Percentiles rank a stretch among this genome's conserved stretches.
phyloP scores from a whole-genome alignment of 805 yeast species.

The Kazachstania africana region DNA sequence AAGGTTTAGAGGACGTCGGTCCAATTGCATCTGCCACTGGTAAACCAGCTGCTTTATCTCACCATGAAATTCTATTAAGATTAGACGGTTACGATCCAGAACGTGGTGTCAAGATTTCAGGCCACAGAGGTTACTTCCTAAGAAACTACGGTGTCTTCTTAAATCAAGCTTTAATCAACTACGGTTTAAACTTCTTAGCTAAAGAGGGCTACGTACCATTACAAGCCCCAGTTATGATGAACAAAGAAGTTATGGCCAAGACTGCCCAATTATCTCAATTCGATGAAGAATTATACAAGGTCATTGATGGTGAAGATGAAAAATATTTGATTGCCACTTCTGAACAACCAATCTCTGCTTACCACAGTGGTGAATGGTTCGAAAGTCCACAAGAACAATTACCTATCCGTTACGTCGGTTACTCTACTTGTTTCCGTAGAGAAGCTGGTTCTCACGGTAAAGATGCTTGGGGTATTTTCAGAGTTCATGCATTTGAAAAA shows the following conservation, averaged over 20 bases:
- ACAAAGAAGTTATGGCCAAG: constrained; percentile 98
- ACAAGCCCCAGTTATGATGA: constrained; percentile 99
- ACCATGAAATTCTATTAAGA: constrained; percentile 88
- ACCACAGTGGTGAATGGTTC: constrained; percentile 96
- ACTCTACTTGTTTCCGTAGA: constrained; percentile 97
- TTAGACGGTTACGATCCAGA: constrained; percentile 98
- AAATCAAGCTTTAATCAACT: constrained; percentile 95
- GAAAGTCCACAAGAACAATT: constrained; percentile 94
- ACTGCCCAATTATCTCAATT: constrained; percentile 97
- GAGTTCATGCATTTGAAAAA: constrained; percentile 97
- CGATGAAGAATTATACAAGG: constrained; percentile 96
- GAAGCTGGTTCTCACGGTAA: constrained; percentile 99
- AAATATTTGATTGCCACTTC: constrained; percentile 96
- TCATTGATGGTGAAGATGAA: constrained; percentile 93
- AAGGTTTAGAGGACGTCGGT: constrained; percentile 45
- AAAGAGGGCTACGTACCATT: constrained; percentile 73
- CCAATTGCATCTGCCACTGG: constrained; percentile 69
- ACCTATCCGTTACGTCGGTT: constrained; percentile 95
- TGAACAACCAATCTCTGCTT: constrained; percentile 97
- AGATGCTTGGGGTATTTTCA: constrained; percentile 99
- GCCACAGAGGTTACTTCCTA: constrained; percentile 96
- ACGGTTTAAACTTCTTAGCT: constrained; percentile 78
- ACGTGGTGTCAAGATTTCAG: constrained; percentile 94
- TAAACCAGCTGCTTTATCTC: constrained; percentile 69
- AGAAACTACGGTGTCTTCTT: constrained; percentile 93